phyloP scores from a whole-genome alignment of 139 green algal species.

The Micromonas commoda region DNA sequence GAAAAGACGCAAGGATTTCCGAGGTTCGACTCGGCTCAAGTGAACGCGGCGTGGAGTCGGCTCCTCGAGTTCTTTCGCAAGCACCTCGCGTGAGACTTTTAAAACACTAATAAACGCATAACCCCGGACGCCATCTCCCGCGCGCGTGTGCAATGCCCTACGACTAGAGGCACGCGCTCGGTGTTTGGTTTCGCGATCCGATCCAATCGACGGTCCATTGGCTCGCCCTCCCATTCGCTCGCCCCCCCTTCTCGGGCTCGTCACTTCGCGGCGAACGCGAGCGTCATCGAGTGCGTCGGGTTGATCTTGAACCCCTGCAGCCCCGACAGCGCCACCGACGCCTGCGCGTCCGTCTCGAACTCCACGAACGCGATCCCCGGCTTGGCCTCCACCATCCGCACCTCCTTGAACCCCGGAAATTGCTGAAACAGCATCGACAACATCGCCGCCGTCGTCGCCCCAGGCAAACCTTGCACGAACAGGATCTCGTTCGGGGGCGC shows the following conservation, averaged over 20 bases:
- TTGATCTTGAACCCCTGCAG: slow-evolving; percentile 93
- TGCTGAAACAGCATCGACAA: slow-evolving; percentile 90
- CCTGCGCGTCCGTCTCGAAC: slow-evolving; percentile 73
- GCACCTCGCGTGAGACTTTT: not conserved
- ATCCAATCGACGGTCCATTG: too few species aligned
- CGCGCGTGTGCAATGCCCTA: not conserved
- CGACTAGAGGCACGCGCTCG: not conserved
- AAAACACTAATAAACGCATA: too few species aligned
- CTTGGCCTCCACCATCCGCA: slow-evolving; percentile 84
- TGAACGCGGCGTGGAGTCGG: slow-evolving; percentile 6
- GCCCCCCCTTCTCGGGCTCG: not conserved
- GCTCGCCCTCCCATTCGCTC: not conserved
- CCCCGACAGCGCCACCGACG: slow-evolving; percentile 61
- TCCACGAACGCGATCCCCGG: slow-evolving; percentile 96
- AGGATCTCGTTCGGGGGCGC: slow-evolving; percentile 83
- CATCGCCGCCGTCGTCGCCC: slow-evolving; percentile 74
- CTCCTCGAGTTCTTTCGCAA: slow-evolving; percentile 11
- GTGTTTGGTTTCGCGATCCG: not conserved
- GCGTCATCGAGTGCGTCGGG: slow-evolving; percentile 69
- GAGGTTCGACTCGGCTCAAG: slow-evolving; percentile 11
- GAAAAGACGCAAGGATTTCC: slow-evolving; percentile 31
- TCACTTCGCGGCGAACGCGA: slow-evolving; percentile 87
- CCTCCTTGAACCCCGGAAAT: slow-evolving; percentile 83
- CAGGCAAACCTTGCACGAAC: slow-evolving; percentile 89
- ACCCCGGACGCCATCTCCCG: too few species aligned